phyloP scores from a whole-genome alignment of 202 grass and related monocot genomes.

The Setaria italica region DNA sequence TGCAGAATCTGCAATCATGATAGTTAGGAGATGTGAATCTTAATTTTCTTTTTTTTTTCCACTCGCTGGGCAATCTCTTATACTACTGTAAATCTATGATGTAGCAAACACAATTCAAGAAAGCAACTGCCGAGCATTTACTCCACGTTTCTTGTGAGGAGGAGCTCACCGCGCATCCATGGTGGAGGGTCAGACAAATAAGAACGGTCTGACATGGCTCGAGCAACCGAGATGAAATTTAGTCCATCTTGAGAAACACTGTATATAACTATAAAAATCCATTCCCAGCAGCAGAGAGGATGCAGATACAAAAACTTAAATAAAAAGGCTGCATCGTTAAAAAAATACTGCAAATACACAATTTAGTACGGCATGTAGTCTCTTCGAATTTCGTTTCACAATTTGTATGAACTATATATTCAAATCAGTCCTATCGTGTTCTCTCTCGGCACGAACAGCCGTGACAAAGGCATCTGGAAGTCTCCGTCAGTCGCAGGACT shows the following conservation, averaged over 20 bases:
- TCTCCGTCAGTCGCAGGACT: background rate
- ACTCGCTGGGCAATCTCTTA: no score
- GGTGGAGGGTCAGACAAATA: background rate
- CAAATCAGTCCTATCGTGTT: background rate
- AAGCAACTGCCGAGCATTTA: background rate
- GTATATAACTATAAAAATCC: background rate
- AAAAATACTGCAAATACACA: background rate
- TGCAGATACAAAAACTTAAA: background rate
- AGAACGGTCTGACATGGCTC: background rate
- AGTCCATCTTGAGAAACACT: background rate
- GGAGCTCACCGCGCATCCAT: background rate
- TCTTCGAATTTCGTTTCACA: background rate
- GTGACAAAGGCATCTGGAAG: background rate
- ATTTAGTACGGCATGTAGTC: background rate
- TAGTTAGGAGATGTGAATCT: background rate
- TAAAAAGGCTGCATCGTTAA: background rate
- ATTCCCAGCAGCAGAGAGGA: background rate
- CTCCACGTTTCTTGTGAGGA: background rate
- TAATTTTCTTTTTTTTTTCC: background rate
- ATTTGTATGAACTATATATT: background rate
- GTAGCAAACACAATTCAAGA: background rate
- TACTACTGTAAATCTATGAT: background rate
- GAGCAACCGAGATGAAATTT: background rate
- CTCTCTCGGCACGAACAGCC: slow-evolving; percentile 5
- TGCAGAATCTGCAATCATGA: background rate